These are phyloP conservation scores for Dactylellina cionopaga DNA, from an alignment of 2,329 filamentous ascomycete species.

Conservation along the genomic window DNA sequence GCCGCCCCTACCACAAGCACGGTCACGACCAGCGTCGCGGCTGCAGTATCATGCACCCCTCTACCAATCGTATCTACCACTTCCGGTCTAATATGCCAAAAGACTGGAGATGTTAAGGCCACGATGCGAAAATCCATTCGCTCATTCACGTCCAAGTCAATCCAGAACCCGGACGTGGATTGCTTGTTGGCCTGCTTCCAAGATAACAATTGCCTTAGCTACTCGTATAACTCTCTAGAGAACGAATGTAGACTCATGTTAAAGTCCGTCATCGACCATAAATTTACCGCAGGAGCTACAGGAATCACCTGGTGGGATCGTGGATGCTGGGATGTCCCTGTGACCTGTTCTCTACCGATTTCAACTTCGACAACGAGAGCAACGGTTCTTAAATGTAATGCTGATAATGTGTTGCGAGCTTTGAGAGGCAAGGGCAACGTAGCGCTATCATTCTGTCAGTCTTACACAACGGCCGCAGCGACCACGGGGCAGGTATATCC, in stretches of 20 bases:
- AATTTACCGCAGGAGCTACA: constrained; percentile 4
- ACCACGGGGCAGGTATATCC: constrained; percentile 1
- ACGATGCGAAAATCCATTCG: constrained; percentile 13
- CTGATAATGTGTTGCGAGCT: constrained; percentile 1
- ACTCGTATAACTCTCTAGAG: constrained; percentile 6
- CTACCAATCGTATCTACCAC: no score
- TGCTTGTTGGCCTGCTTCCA: constrained; percentile 9
- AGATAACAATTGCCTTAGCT: constrained; percentile 9
- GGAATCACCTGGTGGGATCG: constrained; percentile 20
- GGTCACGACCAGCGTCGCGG: no score
- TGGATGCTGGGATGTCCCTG: constrained; percentile 2
- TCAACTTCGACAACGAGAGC: no score
- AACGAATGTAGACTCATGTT: constrained; percentile 13
- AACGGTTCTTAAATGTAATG: no score
- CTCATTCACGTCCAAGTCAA: constrained; percentile 16
- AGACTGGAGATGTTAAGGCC: constrained; percentile 10
- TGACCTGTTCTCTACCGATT: neutral
- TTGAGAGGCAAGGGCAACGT: neutral
- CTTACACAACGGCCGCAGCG: neutral
- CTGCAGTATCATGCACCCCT: no score
- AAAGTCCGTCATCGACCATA: constrained; percentile 1
- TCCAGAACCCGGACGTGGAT: neutral
- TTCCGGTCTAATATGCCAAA: constrained; percentile 2
- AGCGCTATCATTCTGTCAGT: constrained; percentile 1
- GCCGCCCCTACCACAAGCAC: no score